Conservation (phyloP, 2,329 filamentous ascomycete genomes). For the Sordariomycetes sp. region DNA sequence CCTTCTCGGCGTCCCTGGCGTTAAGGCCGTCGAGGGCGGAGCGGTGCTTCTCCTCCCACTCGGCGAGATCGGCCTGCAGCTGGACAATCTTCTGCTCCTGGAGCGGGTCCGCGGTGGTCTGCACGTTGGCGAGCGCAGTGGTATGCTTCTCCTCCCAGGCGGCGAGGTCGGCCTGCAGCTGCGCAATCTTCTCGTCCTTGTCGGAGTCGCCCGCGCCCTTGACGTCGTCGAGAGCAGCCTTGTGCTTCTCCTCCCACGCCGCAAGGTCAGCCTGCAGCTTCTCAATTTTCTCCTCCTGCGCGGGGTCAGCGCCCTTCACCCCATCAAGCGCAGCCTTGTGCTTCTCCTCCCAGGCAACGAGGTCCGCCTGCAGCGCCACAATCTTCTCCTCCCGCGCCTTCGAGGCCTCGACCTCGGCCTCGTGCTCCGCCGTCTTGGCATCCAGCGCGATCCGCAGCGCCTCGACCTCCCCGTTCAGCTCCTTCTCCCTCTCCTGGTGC, state of each 20-base stretch:
- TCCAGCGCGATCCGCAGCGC: constrained; percentile 45
- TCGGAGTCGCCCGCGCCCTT: no score
- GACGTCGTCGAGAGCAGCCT: constrained; percentile 55
- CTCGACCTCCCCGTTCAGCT: constrained; percentile 60
- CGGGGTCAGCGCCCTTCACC: constrained; percentile 54
- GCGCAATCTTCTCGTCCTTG: constrained; percentile 40
- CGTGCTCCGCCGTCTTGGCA: constrained; percentile 9
- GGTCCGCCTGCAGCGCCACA: constrained; percentile 53
- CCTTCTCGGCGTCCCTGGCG: constrained; percentile 21
- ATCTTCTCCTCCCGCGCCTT: constrained; percentile 42
- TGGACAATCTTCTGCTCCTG: constrained; percentile 47
- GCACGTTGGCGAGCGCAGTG: constrained; percentile 47
- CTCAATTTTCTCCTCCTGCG: constrained; percentile 42
- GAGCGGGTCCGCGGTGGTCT: constrained; percentile 60
- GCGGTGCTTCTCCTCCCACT: constrained; percentile 68
- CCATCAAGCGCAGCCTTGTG: constrained; percentile 54
- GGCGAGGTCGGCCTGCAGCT: constrained; percentile 58
- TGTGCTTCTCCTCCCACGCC: constrained; percentile 66
- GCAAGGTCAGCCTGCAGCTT: constrained; percentile 59
- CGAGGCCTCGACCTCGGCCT: constrained; percentile 11
- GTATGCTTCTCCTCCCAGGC: constrained; percentile 69
- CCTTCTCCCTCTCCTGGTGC: constrained; percentile 61
- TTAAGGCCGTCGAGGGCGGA: constrained; percentile 45
- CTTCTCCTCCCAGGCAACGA: constrained; percentile 62
- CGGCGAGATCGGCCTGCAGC: constrained; percentile 57